These are phyloP conservation scores for Lathyrus sativus DNA, from an alignment of 306 rosid species.

Conservation along the genomic window DNA sequence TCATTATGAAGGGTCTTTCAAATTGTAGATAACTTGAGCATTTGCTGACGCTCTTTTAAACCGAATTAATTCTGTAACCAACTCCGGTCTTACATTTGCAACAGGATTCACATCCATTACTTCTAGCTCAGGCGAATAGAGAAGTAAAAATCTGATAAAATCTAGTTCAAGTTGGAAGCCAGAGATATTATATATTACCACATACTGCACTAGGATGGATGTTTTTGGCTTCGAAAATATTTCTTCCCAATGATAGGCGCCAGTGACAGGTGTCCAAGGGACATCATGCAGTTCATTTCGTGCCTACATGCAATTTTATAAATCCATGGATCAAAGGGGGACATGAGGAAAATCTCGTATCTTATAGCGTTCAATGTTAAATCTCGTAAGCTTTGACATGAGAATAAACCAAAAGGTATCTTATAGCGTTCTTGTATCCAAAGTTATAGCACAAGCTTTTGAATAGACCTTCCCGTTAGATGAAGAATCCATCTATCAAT, in stretches of 20 bases:
- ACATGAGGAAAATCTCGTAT: too few species aligned
- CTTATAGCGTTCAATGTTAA: too few species aligned
- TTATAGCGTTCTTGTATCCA: too few species aligned
- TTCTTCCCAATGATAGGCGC: slow-evolving; percentile 35
- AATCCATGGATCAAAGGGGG: too few species aligned
- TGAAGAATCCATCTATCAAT: too few species aligned
- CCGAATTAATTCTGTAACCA: slow-evolving; percentile 47
- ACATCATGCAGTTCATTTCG: not conserved
- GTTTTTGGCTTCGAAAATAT: slow-evolving; percentile 29
- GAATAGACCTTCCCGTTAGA: too few species aligned
- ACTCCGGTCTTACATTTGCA: slow-evolving; percentile 30
- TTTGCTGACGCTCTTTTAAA: slow-evolving; percentile 52
- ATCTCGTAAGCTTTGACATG: too few species aligned
- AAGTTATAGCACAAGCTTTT: too few species aligned
- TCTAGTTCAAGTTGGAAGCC: slow-evolving; percentile 49
- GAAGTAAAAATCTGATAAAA: slow-evolving; percentile 39
- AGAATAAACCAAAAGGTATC: too few species aligned
- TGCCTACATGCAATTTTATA: slow-evolving; percentile 46
- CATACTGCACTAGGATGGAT: slow-evolving; percentile 39
- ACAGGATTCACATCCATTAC: slow-evolving; percentile 53
- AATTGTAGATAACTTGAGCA: slow-evolving; percentile 40
- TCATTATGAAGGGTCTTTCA: not conserved
- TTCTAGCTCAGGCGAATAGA: slow-evolving; percentile 49
- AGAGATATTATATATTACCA: slow-evolving; percentile 43
- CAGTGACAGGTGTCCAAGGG: not conserved